Conservation (phyloP, 1,284 basidiomycete species). For the Rhodotorula sp. region DNA sequence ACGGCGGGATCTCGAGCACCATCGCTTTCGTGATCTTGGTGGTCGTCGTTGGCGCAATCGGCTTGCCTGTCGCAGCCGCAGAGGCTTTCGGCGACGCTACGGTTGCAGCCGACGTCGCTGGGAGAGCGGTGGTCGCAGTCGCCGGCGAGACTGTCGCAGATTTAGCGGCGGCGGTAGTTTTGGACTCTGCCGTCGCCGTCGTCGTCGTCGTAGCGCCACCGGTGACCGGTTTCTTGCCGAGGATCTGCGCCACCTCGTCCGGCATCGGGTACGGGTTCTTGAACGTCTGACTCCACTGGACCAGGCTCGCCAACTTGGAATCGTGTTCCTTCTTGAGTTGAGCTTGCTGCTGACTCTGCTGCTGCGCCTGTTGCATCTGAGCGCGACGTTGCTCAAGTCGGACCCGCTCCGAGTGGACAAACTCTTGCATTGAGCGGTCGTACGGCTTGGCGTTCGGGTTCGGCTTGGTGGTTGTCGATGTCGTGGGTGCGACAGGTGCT, state of each 20-base stretch:
- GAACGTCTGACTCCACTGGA: constrained; percentile 89
- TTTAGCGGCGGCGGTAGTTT: constrained; percentile 5
- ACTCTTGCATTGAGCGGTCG: constrained; percentile 62
- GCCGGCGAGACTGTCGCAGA: constrained; percentile 10
- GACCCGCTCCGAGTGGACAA: constrained; percentile 84
- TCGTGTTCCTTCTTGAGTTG: constrained; percentile 86
- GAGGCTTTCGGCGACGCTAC: background rate
- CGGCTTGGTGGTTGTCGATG: constrained; percentile 23
- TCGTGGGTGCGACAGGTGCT: background rate
- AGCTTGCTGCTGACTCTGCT: constrained; percentile 45
- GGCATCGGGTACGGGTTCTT: constrained; percentile 87
- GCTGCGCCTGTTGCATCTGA: constrained; percentile 81
- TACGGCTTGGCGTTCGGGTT: constrained; percentile 8
- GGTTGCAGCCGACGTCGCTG: constrained; percentile 11
- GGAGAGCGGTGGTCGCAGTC: constrained; percentile 6
- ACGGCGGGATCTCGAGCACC: constrained; percentile 88
- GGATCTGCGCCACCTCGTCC: constrained; percentile 40
- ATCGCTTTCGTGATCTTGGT: constrained; percentile 48
- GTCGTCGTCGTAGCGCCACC: too few relatives aligned
- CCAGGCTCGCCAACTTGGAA: constrained; percentile 82
- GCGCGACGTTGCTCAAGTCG: constrained; percentile 77
- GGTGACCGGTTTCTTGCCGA: constrained; percentile 41
- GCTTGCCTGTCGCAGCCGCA: background rate
- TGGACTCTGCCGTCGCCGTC: constrained; percentile 5
- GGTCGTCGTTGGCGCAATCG: background rate